A percentile compares a stretch with the other conserved stretches of the same genome.
These are phyloP conservation scores for Aspergillus sp. DNA, from an alignment of 2,329 filamentous ascomycete species.

Conservation along the genomic window DNA sequence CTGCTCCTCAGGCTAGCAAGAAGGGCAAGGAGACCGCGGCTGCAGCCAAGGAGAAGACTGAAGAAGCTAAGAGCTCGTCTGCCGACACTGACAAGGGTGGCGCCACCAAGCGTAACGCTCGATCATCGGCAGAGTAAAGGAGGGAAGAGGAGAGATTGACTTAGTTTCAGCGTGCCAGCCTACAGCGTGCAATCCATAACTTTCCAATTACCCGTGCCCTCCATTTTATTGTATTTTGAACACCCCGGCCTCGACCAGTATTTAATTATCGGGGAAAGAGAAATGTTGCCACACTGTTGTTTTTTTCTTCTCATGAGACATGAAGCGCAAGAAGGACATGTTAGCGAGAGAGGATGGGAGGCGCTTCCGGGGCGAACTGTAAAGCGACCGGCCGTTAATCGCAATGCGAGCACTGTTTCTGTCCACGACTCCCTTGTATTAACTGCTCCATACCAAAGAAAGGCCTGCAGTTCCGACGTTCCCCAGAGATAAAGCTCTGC, in stretches of 20 bases:
- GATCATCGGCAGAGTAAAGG: slow-evolving; percentile 33
- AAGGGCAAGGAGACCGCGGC: slow-evolving; percentile 66
- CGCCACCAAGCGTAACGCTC: slow-evolving; percentile 53
- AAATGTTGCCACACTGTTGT: not conserved
- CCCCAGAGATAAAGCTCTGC: no score
- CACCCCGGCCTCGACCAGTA: not conserved
- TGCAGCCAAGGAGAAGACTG: slow-evolving; percentile 55
- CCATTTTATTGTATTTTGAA: not conserved
- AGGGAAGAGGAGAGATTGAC: not conserved
- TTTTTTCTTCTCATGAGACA: slow-evolving; percentile 1
- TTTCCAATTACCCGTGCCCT: not conserved
- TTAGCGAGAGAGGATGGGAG: not conserved
- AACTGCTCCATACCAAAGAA: not conserved
- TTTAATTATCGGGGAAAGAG: not conserved
- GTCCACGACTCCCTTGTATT: no score
- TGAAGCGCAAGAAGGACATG: not conserved
- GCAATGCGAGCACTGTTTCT: no score
- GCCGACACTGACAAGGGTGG: slow-evolving; percentile 68
- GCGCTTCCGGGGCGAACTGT: not conserved
- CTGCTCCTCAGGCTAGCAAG: slow-evolving; percentile 58
- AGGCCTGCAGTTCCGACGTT: not conserved
- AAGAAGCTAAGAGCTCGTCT: slow-evolving; percentile 52
- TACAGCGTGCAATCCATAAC: slow-evolving; percentile 2
- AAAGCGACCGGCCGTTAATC: not conserved
- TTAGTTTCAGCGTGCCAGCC: not conserved